A percentile compares a stretch with the other conserved stretches of the same genome.
These are phyloP conservation scores for Ormosia emarginata DNA, from an alignment of 306 rosid genomes.

Conservation along the genomic window DNA sequence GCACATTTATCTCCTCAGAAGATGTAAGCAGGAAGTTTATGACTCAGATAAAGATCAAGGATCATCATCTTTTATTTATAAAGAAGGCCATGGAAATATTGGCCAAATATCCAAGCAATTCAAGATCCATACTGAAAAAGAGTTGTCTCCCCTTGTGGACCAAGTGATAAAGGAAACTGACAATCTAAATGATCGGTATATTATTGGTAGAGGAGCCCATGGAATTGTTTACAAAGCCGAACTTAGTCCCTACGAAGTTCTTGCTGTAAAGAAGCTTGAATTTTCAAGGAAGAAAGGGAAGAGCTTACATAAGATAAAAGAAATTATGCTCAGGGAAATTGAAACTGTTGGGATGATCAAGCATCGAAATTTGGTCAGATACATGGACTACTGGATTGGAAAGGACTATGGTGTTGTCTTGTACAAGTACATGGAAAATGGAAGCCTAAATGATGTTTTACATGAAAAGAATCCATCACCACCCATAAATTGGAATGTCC, in stretches of 20 bases:
- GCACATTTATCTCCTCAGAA: not conserved
- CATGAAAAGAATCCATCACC: slow-evolving; percentile 34
- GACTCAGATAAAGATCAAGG: too few relatives aligned
- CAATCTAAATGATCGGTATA: slow-evolving; percentile 31
- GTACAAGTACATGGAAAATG: slow-evolving; percentile 46
- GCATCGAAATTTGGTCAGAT: slow-evolving; percentile 48
- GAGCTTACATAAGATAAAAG: slow-evolving; percentile 15
- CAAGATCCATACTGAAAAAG: slow-evolving; percentile 9
- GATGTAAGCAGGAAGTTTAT: not conserved
- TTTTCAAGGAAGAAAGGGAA: slow-evolving; percentile 29
- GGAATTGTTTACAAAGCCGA: slow-evolving; percentile 54
- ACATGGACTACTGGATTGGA: slow-evolving; percentile 41
- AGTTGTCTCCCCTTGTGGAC: slow-evolving; percentile 28
- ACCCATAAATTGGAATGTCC: slow-evolving; percentile 39
- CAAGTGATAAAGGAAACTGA: slow-evolving; percentile 40
- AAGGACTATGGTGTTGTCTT: slow-evolving; percentile 41
- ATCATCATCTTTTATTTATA: too few relatives aligned
- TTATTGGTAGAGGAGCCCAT: slow-evolving; percentile 62
- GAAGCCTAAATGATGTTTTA: slow-evolving; percentile 55
- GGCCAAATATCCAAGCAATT: not conserved
- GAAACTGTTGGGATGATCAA: slow-evolving; percentile 37
- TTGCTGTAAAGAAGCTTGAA: slow-evolving; percentile 51
- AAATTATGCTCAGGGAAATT: slow-evolving; percentile 16
- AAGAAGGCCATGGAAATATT: too few relatives aligned
- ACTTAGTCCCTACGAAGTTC: slow-evolving; percentile 20